These are phyloP conservation scores for Ogataea zsoltii DNA, from an alignment of 805 yeast species.

Conservation along the genomic window DNA sequence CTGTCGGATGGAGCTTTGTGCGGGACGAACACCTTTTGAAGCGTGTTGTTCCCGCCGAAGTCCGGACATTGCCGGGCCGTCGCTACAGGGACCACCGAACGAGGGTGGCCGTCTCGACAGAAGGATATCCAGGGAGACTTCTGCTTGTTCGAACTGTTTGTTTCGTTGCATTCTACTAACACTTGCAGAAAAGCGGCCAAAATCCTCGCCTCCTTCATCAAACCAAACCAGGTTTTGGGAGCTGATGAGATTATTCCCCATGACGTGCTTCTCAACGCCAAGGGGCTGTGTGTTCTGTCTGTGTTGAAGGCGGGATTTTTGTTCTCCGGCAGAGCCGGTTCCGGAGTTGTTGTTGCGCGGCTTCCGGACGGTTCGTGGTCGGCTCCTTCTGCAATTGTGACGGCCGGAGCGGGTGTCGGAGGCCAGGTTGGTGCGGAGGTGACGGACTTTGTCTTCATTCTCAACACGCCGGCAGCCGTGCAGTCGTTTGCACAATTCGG, in stretches of 20 bases:
- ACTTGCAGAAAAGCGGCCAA: slow-evolving; percentile 87
- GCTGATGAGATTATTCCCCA: slow-evolving; percentile 91
- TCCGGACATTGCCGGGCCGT: too few species aligned
- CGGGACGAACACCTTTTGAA: too few species aligned
- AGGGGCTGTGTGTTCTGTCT: slow-evolving; percentile 88
- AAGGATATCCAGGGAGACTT: too few species aligned
- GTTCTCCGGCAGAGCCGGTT: slow-evolving; percentile 96
- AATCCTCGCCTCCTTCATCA: slow-evolving; percentile 82
- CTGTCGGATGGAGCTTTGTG: too few species aligned
- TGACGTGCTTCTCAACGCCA: slow-evolving; percentile 79
- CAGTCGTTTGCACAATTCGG: slow-evolving; percentile 93
- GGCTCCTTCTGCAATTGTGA: slow-evolving; percentile 91
- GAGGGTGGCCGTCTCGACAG: too few species aligned
- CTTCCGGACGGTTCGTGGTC: slow-evolving; percentile 97
- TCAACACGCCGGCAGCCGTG: slow-evolving; percentile 85
- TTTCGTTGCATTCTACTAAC: too few species aligned
- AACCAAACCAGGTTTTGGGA: slow-evolving; percentile 91
- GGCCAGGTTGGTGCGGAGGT: slow-evolving; percentile 96
- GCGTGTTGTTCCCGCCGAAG: too few species aligned
- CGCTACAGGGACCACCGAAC: too few species aligned
- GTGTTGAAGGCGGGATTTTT: slow-evolving; percentile 97
- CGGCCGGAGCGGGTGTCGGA: slow-evolving; percentile 99
- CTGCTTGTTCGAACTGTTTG: too few species aligned
- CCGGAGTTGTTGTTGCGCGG: slow-evolving; percentile 92
- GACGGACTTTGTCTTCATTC: slow-evolving; percentile 92